These are phyloP conservation scores for Candida xyloterini DNA, from an alignment of 805 yeast species.

Conservation along the genomic window DNA sequence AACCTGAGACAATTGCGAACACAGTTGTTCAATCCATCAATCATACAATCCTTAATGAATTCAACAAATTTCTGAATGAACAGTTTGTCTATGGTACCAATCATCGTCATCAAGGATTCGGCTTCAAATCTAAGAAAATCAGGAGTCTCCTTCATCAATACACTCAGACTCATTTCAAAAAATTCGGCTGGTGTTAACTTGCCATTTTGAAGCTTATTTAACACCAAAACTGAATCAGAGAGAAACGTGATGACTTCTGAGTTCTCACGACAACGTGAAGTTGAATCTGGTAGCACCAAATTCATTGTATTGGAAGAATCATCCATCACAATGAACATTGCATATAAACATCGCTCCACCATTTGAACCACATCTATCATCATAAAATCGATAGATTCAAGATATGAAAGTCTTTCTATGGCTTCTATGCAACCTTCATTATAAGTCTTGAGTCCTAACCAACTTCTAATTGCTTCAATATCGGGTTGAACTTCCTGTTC, in stretches of 20 bases:
- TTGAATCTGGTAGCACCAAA: conserved; percentile 10
- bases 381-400: conserved; percentile 19
- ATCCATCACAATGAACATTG: conserved; percentile 21
- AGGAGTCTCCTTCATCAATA: conserved; percentile 17
- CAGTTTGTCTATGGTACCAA: conserved; percentile 11
- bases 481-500: conserved; percentile 18
- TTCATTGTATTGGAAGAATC: conserved; percentile 12
- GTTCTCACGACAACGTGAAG: conserved; percentile 12
- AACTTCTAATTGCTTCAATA: conserved; percentile 22
- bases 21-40: conserved; percentile 24
- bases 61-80: conserved; percentile 23
- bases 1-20: conserved; percentile 16
- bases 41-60: conserved; percentile 26
- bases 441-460: conserved; percentile 24
- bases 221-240: conserved; percentile 20
- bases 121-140: conserved; percentile 20
- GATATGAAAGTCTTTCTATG: conserved; percentile 19
- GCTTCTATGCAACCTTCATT: conserved; percentile 27
- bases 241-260: conserved; percentile 13
- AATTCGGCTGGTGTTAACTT: conserved; percentile 14
- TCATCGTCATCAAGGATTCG: conserved; percentile 5
- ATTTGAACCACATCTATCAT: conserved; percentile 25
- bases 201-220: conserved; percentile 13
- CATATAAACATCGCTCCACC: conserved; percentile 24
- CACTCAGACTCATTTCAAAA: conserved; percentile 14